Base-by-base conservation (phyloP, 495 filamentous ascomycete species). In the Penicillium egyptiacum region DNA sequence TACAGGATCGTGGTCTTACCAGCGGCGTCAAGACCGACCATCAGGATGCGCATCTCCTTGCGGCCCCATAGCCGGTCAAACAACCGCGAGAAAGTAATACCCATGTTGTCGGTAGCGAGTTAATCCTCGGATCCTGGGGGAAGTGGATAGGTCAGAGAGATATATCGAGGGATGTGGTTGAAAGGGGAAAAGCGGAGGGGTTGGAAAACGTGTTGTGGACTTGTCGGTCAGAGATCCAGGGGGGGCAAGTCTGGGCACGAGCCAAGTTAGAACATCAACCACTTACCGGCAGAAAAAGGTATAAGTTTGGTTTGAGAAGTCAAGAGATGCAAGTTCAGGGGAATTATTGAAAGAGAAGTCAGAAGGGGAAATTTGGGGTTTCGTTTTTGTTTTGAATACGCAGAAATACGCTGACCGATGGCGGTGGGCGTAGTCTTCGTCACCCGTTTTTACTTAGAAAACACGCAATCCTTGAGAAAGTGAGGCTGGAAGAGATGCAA, bases 1-100 rank as follows among this genome's bases (percentile, higher is more conserved):
- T 99, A 99, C 56, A 99, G 89, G 74, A 99, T 99, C 69, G 94
- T 99, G 69, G 94, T 99, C 84, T 99, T 99, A 84, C 94, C 94
- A 75, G 94, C 94, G 61, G 94, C 94, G 77, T 99, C 94, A 66
- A 99, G 85, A 81, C 94, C 94, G 70, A 99, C 92, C 94, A 99
- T 99, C 74, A 99, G 77, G 75, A 99, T 96, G 80, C 92, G 86
- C 94, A 99, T 99, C 85, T 99, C 94, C 86, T 96, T 96, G 86
- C 96, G 94, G 64, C 92, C 92, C 87, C 90, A 96, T 72, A 98
- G 86, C 80, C 86, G 85, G 72, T 95, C 89, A 75, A 98, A 91
- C 70, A 98, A 76, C 82, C 88, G 92, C 61, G 92, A 96, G 75
- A 96, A 88, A 67, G 86, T 85, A 70, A 96, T 81, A 95, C 92